Base-by-base conservation (phyloP, 2,329 filamentous ascomycete species). In the Hypoxylon sp. region DNA sequence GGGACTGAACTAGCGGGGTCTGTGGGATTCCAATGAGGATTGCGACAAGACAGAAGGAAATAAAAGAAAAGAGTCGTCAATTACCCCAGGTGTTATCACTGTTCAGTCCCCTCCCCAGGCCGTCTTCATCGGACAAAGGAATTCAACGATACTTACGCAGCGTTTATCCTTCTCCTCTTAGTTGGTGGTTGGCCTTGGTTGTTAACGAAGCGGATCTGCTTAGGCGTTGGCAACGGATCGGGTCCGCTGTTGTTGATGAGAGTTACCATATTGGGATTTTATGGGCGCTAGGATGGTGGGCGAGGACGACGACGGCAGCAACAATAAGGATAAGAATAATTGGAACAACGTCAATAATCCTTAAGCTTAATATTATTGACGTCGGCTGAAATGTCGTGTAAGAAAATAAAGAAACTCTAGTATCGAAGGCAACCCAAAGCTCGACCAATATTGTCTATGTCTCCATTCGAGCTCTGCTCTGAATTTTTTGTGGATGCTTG, bases 161-260 rank as follows among this genome's bases (percentile, higher is more conserved):
- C 91, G 81, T 91, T 93, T 76, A 95, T 92, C 74, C 92, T 86
- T 77, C 92, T 87, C 74, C 92, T 86, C 81, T 94, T 95, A 26
- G 91, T 91, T 69, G 92, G 92, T 53, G 92, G 92, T 72, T 93
- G 91, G 69, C 92, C 92, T 81, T 94, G 91, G 75, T 91, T 94
- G 71, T 93, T 92, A 74, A 95, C 92, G 79, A 94, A 95, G 74
- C 92, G 91, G 73, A 93, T 92, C 78, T 87, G 86, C 79, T 87
- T 89, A 63, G 82, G 85, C 50, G 82, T 79, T 64, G 84, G 81
- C 69, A 81, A 76, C 74, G 77, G 73, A 73, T 77, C 76, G 42
- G 72, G 70, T 53, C 64, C 51, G 66, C 76, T 76, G 74, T 54
- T 65, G 35, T 83, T 84, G 74, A 81, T 78, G 74, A 83, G 77